Percentiles rank a stretch among this genome's conserved stretches.
Conservation (phyloP, 306 rosid genomes). For the Corylus avellana region DNA sequence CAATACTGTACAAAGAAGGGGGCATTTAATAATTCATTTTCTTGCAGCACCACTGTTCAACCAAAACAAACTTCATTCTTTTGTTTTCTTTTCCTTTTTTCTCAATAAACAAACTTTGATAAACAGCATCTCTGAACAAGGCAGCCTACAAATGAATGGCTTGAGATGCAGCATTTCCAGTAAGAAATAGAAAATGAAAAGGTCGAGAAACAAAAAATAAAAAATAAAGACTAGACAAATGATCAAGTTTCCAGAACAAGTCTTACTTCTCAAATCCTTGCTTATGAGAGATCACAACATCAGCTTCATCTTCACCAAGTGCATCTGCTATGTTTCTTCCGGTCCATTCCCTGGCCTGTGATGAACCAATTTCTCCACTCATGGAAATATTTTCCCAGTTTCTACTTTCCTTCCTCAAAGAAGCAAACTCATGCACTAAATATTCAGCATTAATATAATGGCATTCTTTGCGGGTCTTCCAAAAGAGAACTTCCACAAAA, state of each 20-base stretch:
- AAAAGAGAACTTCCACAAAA: slow-evolving; percentile 84
- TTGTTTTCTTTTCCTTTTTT: background rate
- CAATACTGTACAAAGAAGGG: slow-evolving; percentile 32
- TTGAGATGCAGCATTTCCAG: background rate
- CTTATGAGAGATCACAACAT: slow-evolving; percentile 69
- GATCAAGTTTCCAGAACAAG: slow-evolving; percentile 25
- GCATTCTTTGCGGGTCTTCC: slow-evolving; percentile 94
- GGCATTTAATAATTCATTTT: background rate
- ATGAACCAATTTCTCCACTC: slow-evolving; percentile 51
- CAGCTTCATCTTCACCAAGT: slow-evolving; percentile 99
- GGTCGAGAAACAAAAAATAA: slow-evolving; percentile 18
- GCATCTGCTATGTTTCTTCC: slow-evolving; percentile 83
- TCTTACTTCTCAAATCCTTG: slow-evolving; percentile 57
- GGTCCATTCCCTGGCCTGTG: slow-evolving; percentile 51
- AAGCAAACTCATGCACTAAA: slow-evolving; percentile 76
- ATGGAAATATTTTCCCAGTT: slow-evolving; percentile 47
- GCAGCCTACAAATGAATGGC: background rate
- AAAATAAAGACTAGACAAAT: background rate
- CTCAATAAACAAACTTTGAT: too few relatives aligned
- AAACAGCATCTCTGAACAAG: background rate
- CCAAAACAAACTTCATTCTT: background rate
- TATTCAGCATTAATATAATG: slow-evolving; percentile 86
- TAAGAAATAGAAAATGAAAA: slow-evolving; percentile 14
- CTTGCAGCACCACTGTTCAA: background rate
- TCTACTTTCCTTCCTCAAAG: slow-evolving; percentile 55